Percentiles rank a stretch among this genome's conserved stretches.
These are phyloP conservation scores for Iberis amara DNA, from an alignment of 441 rosid species.

Conservation along the genomic window DNA sequence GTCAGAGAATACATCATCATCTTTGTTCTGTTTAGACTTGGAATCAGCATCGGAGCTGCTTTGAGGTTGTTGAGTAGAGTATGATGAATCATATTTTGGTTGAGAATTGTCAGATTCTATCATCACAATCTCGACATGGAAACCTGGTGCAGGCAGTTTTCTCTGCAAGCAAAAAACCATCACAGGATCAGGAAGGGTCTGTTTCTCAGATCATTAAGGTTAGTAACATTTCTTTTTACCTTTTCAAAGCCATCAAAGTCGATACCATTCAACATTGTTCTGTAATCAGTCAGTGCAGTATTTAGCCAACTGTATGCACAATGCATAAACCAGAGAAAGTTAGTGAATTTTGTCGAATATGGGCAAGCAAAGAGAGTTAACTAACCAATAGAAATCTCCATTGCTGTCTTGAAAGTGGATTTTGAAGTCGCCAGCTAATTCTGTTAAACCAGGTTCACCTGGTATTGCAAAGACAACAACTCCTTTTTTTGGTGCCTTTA, in stretches of 20 bases:
- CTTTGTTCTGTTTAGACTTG: conserved; percentile 37
- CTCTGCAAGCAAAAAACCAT: conserved; percentile 44
- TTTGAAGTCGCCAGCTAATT: conserved; percentile 74
- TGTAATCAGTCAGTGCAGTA: conserved; percentile 66
- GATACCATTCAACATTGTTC: conserved; percentile 44
- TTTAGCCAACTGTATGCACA: conserved; percentile 61
- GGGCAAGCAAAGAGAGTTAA: too few species aligned
- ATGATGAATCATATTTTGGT: conserved; percentile 32
- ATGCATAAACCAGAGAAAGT: conserved; percentile 15
- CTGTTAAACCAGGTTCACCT: conserved; percentile 81
- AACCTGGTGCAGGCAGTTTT: conserved; percentile 72
- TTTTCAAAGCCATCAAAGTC: conserved; percentile 84
- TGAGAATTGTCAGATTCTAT: conserved; percentile 44
- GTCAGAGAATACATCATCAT: conserved; percentile 65
- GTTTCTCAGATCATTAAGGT: conserved; percentile 5
- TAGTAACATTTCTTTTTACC: conserved; percentile 37
- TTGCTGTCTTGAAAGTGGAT: conserved; percentile 74
- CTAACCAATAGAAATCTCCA: conserved; percentile 93
- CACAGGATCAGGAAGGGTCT: not conserved
- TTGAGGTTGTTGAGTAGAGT: conserved; percentile 28
- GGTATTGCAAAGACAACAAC: conserved; percentile 77
- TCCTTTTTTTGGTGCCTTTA: conserved; percentile 68
- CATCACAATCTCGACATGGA: conserved; percentile 73
- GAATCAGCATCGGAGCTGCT: conserved; percentile 29
- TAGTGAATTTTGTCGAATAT: too few species aligned